Percentiles rank a stretch among this genome's conserved stretches.
Conservation (phyloP, 441 rosid species). For the Pelargonium myrrhifolium region DNA sequence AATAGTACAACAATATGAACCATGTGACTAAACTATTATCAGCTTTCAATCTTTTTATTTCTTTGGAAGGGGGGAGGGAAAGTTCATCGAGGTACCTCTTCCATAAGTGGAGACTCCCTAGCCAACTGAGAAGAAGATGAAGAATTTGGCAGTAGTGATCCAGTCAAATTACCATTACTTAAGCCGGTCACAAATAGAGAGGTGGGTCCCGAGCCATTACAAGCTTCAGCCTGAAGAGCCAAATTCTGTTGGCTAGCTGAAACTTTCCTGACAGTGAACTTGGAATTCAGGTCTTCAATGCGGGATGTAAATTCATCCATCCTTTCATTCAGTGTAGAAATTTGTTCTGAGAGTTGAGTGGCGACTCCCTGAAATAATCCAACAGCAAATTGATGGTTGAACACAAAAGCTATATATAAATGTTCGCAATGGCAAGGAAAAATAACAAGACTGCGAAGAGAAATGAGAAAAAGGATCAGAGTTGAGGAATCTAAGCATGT, state of each 20-base stretch:
- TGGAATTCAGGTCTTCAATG: constrained; percentile 75
- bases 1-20: too few species aligned
- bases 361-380: constrained; percentile 51
- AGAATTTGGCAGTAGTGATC: constrained; percentile 55
- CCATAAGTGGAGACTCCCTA: constrained; percentile 73
- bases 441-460: neutral
- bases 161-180: constrained; percentile 47
- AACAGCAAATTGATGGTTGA: constrained; percentile 8
- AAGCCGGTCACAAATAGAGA: constrained; percentile 49
- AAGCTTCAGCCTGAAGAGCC: constrained; percentile 62
- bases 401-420: constrained; percentile 9
- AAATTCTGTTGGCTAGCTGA: constrained; percentile 75
- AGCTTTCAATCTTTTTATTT: too few species aligned
- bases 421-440: neutral
- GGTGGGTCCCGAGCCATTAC: constrained; percentile 65
- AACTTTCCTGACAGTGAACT: constrained; percentile 44
- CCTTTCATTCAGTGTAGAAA: constrained; percentile 84
- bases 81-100: constrained; percentile 56
- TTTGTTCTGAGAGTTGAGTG: constrained; percentile 88
- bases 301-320: constrained; percentile 89
- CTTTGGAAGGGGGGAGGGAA: neutral
- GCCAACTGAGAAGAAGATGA: constrained; percentile 78
- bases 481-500: too few species aligned
- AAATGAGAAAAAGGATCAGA: neutral
- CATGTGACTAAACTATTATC: too few species aligned